Percentiles rank a stretch among this genome's conserved stretches.
Conservation (phyloP, 441 rosid species). For the Gossypium trilobum region DNA sequence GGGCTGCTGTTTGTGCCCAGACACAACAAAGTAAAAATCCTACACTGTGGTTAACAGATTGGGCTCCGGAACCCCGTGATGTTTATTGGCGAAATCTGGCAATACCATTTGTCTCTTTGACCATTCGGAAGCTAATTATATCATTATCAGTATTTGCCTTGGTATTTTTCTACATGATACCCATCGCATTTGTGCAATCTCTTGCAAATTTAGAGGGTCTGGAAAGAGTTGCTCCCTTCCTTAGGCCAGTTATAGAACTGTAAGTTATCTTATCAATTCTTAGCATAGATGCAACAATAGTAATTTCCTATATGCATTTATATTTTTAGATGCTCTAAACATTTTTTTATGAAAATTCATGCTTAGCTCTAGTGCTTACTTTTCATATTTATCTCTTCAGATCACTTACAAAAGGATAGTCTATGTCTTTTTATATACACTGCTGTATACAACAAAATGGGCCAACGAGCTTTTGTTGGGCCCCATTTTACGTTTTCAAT, state of each 20-base stretch:
- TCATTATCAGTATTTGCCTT: conserved; percentile 63
- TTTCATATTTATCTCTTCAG: not conserved
- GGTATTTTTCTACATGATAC: conserved; percentile 96
- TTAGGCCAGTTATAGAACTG: conserved; percentile 77
- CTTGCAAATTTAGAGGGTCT: conserved; percentile 93
- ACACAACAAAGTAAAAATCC: conserved; percentile 91
- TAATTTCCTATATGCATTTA: not conserved
- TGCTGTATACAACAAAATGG: not conserved
- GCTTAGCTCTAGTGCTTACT: not conserved
- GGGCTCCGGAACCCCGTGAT: conserved; percentile 95
- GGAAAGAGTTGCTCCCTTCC: conserved; percentile 82
- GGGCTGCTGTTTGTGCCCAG: conserved; percentile 94
- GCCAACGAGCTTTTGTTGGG: not conserved
- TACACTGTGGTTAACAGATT: conserved; percentile 73
- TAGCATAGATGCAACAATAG: not conserved
- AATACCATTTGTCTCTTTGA: conserved; percentile 80
- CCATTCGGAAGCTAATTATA: conserved; percentile 63
- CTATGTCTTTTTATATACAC: not conserved
- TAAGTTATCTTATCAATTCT: conserved; percentile 31
- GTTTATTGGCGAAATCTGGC: conserved; percentile 85
- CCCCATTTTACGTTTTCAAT: not conserved
- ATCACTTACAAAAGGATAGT: not conserved
- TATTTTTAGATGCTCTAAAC: not conserved
- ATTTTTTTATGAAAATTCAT: not conserved
- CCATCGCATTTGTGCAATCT: conserved; percentile 93